phyloP scores from a whole-genome alignment of 2,329 filamentous ascomycete genomes.

The Curvularia verruculosa region DNA sequence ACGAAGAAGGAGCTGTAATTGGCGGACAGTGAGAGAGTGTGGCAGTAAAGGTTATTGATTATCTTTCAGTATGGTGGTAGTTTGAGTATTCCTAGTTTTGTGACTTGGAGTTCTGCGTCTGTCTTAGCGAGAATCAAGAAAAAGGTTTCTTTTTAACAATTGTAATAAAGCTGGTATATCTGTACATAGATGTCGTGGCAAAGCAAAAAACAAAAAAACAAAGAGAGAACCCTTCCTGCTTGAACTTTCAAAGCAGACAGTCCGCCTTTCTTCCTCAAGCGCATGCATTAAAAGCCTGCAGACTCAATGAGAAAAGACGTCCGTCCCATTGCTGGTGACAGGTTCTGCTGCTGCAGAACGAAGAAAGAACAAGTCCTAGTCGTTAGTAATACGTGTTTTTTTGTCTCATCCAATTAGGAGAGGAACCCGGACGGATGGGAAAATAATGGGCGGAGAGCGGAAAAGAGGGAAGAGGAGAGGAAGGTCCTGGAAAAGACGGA shows the following conservation, averaged over 20 bases:
- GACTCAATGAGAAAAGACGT: constrained; percentile 48
- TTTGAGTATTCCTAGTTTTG: constrained; percentile 17
- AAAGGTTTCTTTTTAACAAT: neutral
- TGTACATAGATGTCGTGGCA: neutral
- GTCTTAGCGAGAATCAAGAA: neutral
- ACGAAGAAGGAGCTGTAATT: constrained; percentile 47
- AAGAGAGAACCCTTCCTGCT: neutral
- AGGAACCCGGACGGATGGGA: constrained; percentile 5
- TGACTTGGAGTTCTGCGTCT: neutral
- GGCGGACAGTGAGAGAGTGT: neutral
- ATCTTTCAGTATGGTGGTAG: neutral
- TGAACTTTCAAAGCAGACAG: neutral
- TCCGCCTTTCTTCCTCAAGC: constrained; percentile 41
- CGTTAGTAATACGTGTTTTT: neutral
- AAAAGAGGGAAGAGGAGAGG: constrained; percentile 12
- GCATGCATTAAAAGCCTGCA: constrained; percentile 33
- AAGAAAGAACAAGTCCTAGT: neutral
- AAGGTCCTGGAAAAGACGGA: constrained; percentile 20
- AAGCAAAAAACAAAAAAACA: neutral
- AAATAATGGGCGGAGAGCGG: constrained; percentile 19
- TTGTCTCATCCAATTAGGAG: neutral
- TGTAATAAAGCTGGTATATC: neutral
- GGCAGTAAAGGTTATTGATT: neutral
- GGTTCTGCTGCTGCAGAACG: constrained; percentile 11
- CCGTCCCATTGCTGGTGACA: constrained; percentile 25